phyloP scores from a whole-genome alignment of 176 grass and related monocot genomes.

The Poa annua region DNA sequence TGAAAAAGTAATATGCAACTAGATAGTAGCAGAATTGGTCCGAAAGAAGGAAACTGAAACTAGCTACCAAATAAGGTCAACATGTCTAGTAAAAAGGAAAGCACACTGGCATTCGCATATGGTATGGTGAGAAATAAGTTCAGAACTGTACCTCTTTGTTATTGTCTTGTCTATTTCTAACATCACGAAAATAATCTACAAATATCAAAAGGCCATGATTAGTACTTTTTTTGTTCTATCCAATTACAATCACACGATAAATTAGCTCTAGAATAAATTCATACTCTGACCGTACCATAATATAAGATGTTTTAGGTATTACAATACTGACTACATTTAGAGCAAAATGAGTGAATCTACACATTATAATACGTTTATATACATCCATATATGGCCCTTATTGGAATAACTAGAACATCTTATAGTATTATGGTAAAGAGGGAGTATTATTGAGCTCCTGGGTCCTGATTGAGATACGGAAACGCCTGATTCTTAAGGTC shows the following conservation, averaged over 20 bases:
- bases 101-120: neutral
- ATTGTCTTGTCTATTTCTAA: conserved; percentile 13
- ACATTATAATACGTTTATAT: too few species aligned
- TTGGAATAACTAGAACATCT: too few species aligned
- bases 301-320: too few species aligned
- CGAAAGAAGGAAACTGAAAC: neutral
- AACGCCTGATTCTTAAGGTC: neutral
- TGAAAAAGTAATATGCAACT: neutral
- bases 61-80: neutral
- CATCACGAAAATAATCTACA: conserved; percentile 34
- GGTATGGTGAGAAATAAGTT: neutral
- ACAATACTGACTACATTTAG: too few species aligned
- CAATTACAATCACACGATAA: neutral
- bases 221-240: conserved; percentile 5
- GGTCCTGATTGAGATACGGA: neutral
- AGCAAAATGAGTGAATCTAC: too few species aligned
- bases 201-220: neutral
- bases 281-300: neutral
- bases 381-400: too few species aligned
- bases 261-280: neutral
- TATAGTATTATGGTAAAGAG: too few species aligned
- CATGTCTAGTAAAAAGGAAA: neutral
- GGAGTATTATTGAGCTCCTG: neutral
- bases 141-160: conserved; percentile 40
- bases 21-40: neutral